Base-by-base conservation (phyloP, 768 basidiomycete species). In the Leccinum subtestaceum region DNA sequence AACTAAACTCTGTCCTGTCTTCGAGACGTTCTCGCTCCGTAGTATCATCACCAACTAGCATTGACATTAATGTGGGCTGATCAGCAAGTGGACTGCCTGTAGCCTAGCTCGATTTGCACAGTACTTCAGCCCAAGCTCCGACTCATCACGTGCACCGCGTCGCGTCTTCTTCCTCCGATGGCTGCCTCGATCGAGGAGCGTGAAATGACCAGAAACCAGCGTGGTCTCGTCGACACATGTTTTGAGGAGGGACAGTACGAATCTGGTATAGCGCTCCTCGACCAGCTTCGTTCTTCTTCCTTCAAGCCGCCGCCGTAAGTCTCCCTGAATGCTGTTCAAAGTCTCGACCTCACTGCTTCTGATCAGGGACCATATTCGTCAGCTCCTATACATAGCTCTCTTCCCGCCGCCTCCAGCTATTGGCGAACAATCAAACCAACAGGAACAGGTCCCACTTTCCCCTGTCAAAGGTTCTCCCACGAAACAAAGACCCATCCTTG, bases 171-270 rank as follows among this genome's bases (percentile, higher is more conserved):
- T 12, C 36, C 8, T 45, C 17, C 31, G 54, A 65, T 67, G 67
- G 45, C 38, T n/a, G 13, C 56, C 53, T 17, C 56, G 23, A 63
- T 38, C 31, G 53, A 61, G 53, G 80, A 81, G 58, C 72, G 72
- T 10, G 81, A 82, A 54, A 78, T 84, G 77, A 75, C 72, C 57
- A 67, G 70, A 13, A 69, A 82, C 64, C 81, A 83, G 63, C 77
- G 80, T 36, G 79, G 77, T 34, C 73, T 89, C 4, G 86, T 91
- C 19, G 88, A 91, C 67, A 84, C 80, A 55, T 86, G 86, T 59
- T 82, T 91, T 19, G 90, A 92, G 65, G 90, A 92, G 69, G 84
- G 85, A 17, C 87, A 90, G 58, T 89, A 88, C 62, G 85, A 89
- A 64, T 77, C 82, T 5, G 90, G 84, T 7, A 85, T 90, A 29